Evolutionary conservation across 2,329 filamentous ascomycete genomes (phyloP).

Genomic region (Zymoseptoria passerinii): DNA sequence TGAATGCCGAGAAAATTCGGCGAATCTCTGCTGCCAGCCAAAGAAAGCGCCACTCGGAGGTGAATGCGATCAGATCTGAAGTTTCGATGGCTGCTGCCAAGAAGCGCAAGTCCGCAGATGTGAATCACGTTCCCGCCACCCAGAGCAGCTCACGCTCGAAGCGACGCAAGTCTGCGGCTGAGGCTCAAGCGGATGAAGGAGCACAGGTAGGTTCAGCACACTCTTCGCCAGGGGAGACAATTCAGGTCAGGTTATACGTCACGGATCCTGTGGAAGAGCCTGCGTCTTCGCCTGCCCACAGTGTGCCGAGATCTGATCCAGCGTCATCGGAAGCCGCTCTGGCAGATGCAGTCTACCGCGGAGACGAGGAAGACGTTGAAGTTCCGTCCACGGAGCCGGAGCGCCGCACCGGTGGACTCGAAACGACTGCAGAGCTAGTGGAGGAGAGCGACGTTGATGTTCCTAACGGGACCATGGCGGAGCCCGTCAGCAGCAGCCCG

Average conservation of each 20-base stretch:
- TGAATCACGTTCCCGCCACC: constrained; percentile 3
- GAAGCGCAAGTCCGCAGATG: constrained; percentile 23
- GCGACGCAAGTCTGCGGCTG: constrained; percentile 14
- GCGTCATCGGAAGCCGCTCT: constrained; percentile 6
- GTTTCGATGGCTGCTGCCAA: constrained; percentile 11
- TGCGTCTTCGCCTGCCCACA: constrained; percentile 26
- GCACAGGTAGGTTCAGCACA: constrained; percentile 28
- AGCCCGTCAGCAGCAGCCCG: constrained; percentile 37
- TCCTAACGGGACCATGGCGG: constrained; percentile 36
- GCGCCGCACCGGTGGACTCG: constrained; percentile 15
- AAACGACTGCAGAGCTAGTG: constrained; percentile 3
- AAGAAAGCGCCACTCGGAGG: background rate
- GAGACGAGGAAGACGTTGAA: constrained; percentile 11
- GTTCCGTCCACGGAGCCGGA: constrained; percentile 15
- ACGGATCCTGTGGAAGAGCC: constrained; percentile 24
- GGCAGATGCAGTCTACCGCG: constrained; percentile 22
- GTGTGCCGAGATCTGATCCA: constrained; percentile 14
- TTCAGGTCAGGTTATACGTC: background rate
- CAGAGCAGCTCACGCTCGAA: constrained; percentile 7
- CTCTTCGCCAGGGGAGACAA: constrained; percentile 16
- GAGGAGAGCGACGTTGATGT: constrained; percentile 21
- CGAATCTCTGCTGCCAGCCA: constrained; percentile 17
- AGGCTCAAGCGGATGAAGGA: constrained; percentile 17
- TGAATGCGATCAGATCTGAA: background rate
- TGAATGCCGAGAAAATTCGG: constrained; percentile 42